Evolutionary conservation across 768 basidiomycete species (phyloP).

Genomic region (Boletus fagicola): DNA sequence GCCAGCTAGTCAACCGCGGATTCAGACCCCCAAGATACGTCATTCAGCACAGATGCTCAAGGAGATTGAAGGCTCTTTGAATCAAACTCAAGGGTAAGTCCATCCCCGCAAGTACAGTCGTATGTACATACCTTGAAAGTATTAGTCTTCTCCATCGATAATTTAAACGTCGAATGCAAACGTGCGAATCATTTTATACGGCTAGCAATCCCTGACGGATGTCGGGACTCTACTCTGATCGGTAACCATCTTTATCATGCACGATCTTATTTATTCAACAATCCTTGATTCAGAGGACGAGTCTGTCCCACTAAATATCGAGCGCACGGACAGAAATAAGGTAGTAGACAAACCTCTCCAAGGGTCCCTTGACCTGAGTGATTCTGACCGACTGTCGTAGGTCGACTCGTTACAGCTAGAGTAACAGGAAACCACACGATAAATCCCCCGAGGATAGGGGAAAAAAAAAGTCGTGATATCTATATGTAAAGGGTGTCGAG

Average conservation of each 20-base stretch:
- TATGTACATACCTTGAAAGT: not conserved
- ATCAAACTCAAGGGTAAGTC: not conserved
- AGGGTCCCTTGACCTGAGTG: not conserved
- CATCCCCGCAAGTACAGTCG: not conserved
- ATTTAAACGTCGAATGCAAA: not conserved
- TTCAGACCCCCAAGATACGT: no score
- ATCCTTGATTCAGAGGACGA: not conserved
- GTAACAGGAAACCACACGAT: not conserved
- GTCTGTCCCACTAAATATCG: not conserved
- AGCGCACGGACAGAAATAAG: not conserved
- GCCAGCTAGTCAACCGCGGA: not conserved
- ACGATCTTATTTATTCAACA: not conserved
- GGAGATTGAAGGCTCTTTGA: not conserved
- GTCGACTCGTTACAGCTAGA: not conserved
- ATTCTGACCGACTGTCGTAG: not conserved
- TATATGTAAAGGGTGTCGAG: constrained; percentile 2
- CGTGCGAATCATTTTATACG: not conserved
- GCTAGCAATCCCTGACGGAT: not conserved
- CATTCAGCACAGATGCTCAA: not conserved
- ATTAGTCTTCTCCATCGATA: not conserved
- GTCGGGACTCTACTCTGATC: no score
- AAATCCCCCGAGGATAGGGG: not conserved
- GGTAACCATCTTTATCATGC: not conserved
- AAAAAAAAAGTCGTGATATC: constrained; percentile 11
- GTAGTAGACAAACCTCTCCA: not conserved